Evolutionary conservation across 768 basidiomycete species (phyloP), one percentile per base, ranked within the genome.

Genomic region (Phylloporus scabripes): DNA sequence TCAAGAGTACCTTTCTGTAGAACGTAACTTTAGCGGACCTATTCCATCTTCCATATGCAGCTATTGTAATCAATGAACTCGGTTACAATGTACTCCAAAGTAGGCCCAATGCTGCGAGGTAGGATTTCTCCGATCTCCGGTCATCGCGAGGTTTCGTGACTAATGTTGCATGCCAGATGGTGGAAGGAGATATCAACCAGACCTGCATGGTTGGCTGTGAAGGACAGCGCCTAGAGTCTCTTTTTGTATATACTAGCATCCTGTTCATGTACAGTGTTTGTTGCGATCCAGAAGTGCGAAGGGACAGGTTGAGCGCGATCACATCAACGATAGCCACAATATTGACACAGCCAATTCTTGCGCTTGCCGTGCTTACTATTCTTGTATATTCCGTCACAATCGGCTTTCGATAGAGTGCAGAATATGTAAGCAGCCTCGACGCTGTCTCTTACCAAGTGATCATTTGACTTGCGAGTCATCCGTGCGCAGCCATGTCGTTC

Each of bases 101-200:
- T 29, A 50, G 63, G 11, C 64, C 60, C 10, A 60, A 65, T 34
- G 63, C 65, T 20, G 55, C 48, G 31, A 65, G 65, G 63, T 65
- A 34, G 36, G 62, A 4, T 23, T 17, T 10, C 5, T 7, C 12
- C 11, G 12, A 28, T 26, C 0, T 24, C 12, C 21, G 7, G n/a
- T 20, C 4, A 12, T 5, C 10, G 2, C 10, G 2, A 9, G 17
- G 20, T 14, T 15, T 15, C 31, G 9, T 21, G 14, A 9, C 32
- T 52, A 9, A 45, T 15, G 21, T 2, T 6, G 28, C 5, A n/a
- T 33, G 29, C 18, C 48, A 73, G 77, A 65, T 81, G 80, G 80
- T 80, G 73, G 72, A 70, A 73, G 47, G 76, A 72, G 17, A 62
- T 82, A 40, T 63, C 66, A 10, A 63, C 72, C 12, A 68, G 79